A percentile compares a stretch with the other conserved stretches of the same genome.
Conservation (phyloP, 202 grass and related monocot species). For the Digitaria exilis region DNA sequence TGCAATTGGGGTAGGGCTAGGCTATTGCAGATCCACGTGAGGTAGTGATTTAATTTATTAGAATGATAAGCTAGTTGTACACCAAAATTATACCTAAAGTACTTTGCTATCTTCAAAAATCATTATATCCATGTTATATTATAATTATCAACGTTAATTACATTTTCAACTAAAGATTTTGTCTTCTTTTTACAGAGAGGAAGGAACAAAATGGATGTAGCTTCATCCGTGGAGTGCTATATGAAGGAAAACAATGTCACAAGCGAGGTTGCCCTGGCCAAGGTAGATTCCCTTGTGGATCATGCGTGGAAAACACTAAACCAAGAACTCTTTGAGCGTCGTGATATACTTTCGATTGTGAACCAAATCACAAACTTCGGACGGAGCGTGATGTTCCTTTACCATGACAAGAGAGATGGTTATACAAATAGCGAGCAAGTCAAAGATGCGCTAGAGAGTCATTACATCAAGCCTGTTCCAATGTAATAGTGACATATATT, state of each 20-base stretch:
- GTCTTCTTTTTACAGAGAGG: background rate
- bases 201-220: conserved; percentile 8
- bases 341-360: background rate
- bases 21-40: no score
- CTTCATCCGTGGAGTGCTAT: conserved; percentile 1
- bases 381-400: background rate
- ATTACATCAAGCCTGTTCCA: background rate
- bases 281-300: background rate
- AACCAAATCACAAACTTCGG: background rate
- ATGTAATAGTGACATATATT: background rate
- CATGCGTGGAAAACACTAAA: conserved; percentile 33
- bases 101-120: background rate
- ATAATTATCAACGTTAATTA: background rate
- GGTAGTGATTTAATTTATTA: no score
- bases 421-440: background rate
- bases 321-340: background rate
- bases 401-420: background rate
- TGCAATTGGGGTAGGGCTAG: no score
- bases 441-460: background rate
- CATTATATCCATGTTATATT: background rate
- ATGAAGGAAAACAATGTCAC: background rate
- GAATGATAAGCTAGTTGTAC: no score
- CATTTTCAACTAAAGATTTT: background rate
- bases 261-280: background rate
- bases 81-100: no score